Conservation (phyloP, 768 basidiomycete species). For the Trametes maxima region DNA sequence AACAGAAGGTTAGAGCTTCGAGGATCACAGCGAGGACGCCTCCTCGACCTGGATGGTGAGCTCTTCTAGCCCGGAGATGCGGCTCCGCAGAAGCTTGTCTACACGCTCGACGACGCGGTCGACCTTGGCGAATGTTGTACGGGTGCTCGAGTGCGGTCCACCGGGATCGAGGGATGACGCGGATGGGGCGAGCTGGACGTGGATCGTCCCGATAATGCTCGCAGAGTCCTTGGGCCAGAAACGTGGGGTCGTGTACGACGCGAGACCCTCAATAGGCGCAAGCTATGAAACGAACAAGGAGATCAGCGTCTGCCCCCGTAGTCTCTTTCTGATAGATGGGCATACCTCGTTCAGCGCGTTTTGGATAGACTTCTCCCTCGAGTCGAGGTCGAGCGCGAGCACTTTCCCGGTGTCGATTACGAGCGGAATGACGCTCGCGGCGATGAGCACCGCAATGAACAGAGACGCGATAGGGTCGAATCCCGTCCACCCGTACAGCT, state of each 20-base stretch:
- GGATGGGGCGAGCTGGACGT: constrained; percentile 79
- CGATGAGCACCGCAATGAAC: constrained; percentile 94
- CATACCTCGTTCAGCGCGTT: constrained; percentile 66
- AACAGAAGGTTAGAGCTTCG: no score
- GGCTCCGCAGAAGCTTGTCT: constrained; percentile 65
- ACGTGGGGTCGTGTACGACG: constrained; percentile 75
- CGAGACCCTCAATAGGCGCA: constrained; percentile 72
- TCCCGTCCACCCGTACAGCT: constrained; percentile 97
- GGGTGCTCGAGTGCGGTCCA: constrained; percentile 50
- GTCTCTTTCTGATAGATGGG: background rate
- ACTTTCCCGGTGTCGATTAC: constrained; percentile 92
- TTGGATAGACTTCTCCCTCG: constrained; percentile 55
- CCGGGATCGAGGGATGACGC: constrained; percentile 56
- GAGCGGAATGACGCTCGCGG: constrained; percentile 92
- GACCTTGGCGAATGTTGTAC: constrained; percentile 56
- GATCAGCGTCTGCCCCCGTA: constrained; percentile 2
- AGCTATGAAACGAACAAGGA: constrained; percentile 53
- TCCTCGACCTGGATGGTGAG: constrained; percentile 72
- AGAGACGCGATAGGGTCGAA: constrained; percentile 98
- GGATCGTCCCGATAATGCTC: constrained; percentile 87
- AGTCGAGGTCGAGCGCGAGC: constrained; percentile 83
- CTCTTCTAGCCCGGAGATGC: constrained; percentile 84
- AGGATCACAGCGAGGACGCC: background rate
- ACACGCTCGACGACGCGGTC: constrained; percentile 80
- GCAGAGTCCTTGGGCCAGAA: constrained; percentile 97